Evolutionary conservation across 2,329 filamentous ascomycete species (phyloP).

Genomic region (Gyromitra esculenta): DNA sequence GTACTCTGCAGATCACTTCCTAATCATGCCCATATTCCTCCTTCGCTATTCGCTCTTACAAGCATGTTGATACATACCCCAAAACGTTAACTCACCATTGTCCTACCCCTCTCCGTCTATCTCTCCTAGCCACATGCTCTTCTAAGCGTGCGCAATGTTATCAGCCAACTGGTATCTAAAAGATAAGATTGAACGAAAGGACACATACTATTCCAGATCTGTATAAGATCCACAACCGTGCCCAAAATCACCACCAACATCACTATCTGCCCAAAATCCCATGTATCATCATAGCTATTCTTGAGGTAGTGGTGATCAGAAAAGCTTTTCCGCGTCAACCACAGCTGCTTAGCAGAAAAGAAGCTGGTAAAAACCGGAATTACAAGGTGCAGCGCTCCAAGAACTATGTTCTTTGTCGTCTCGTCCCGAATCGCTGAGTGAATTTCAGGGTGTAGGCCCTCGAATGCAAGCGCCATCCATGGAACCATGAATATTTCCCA

Average conservation of each 20-base stretch:
- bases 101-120: conserved; percentile 1
- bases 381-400: conserved; percentile 2
- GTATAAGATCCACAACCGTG: conserved; percentile 8
- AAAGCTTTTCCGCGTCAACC: conserved; percentile 4
- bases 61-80: too few relatives aligned
- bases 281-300: conserved; percentile 14
- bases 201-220: conserved; percentile 28
- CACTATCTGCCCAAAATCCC: conserved; percentile 24
- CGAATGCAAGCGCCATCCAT: conserved; percentile 22
- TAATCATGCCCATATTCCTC: too few relatives aligned
- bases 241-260: conserved; percentile 1
- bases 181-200: too few relatives aligned
- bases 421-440: background rate
- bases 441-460: conserved; percentile 13
- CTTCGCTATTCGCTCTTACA: too few relatives aligned
- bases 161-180: background rate
- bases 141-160: background rate
- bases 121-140: conserved; percentile 19
- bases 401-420: conserved; percentile 12
- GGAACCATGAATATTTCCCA: conserved; percentile 20
- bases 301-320: conserved; percentile 8
- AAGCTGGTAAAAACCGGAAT: conserved; percentile 5
- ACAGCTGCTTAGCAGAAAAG: conserved; percentile 9
- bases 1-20: too few relatives aligned
- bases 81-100: conserved; percentile 1